Conservation (phyloP, 805 yeast species). For the Lipomyces yamanashiensis region DNA sequence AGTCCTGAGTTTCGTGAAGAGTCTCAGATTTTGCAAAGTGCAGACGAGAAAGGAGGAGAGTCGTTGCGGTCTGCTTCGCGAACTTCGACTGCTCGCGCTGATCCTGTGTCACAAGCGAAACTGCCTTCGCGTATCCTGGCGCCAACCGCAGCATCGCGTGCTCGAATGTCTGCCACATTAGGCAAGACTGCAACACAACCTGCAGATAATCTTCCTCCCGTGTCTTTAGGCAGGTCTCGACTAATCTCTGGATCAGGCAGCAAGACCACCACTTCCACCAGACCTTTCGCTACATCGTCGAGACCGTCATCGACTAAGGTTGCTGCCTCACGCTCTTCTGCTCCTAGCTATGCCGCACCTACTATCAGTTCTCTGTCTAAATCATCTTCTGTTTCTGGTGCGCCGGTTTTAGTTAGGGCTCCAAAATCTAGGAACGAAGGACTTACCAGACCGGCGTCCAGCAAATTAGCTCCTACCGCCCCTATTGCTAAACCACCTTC, state of each 20-base stretch:
- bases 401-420: too few species aligned
- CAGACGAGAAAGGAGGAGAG: neutral
- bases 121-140: conserved; percentile 15
- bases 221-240: too few species aligned
- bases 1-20: neutral
- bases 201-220: too few species aligned
- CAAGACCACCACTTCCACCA: neutral
- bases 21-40: neutral
- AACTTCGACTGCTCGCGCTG: neutral
- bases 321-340: neutral
- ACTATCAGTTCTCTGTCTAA: neutral
- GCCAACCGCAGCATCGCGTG: conserved; percentile 21
- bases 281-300: neutral
- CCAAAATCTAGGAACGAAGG: too few species aligned
- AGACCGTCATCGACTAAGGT: neutral
- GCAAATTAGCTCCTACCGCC: too few species aligned
- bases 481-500: too few species aligned
- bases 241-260: too few species aligned
- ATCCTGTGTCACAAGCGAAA: neutral
- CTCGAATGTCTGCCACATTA: neutral
- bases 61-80: neutral
- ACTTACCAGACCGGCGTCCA: too few species aligned
- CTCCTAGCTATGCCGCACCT: neutral
- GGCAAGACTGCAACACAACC: neutral
- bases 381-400: neutral